phyloP scores from a whole-genome alignment of 2,329 filamentous ascomycete genomes.

The Apiospora malaysiana region DNA sequence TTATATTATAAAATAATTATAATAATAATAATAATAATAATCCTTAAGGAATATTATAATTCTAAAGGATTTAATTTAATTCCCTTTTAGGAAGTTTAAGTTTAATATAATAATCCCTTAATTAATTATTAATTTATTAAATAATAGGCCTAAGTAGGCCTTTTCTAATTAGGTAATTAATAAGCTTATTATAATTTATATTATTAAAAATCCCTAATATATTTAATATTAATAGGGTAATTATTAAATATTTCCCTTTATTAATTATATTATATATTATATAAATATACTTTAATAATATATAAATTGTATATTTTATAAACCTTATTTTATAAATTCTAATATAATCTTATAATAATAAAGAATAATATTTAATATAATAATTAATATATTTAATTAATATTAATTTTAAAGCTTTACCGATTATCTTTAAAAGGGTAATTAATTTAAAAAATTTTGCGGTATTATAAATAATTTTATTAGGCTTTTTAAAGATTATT shows the following conservation, averaged over 20 bases:
- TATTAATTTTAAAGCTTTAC: neutral
- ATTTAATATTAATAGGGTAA: neutral
- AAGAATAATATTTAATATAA: neutral
- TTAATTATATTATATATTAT: constrained; percentile 1
- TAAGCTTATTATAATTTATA: neutral
- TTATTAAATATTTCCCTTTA: neutral
- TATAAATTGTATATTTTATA: constrained; percentile 7
- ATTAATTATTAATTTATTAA: neutral
- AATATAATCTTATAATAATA: neutral
- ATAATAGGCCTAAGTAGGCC: neutral
- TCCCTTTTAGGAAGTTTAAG: neutral
- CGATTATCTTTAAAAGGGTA: neutral
- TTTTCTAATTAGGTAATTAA: neutral
- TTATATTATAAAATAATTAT: too few species aligned
- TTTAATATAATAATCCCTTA: neutral
- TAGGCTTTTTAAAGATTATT: neutral
- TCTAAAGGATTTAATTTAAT: neutral
- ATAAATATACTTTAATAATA: neutral
- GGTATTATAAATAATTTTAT: neutral
- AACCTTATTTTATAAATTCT: neutral
- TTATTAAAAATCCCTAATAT: neutral
- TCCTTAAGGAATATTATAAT: too few species aligned
- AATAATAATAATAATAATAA: too few species aligned
- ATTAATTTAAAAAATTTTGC: neutral
- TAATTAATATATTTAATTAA: neutral